Conservation (phyloP, 2,329 filamentous ascomycete genomes). For the Macroventuria anomochaeta region DNA sequence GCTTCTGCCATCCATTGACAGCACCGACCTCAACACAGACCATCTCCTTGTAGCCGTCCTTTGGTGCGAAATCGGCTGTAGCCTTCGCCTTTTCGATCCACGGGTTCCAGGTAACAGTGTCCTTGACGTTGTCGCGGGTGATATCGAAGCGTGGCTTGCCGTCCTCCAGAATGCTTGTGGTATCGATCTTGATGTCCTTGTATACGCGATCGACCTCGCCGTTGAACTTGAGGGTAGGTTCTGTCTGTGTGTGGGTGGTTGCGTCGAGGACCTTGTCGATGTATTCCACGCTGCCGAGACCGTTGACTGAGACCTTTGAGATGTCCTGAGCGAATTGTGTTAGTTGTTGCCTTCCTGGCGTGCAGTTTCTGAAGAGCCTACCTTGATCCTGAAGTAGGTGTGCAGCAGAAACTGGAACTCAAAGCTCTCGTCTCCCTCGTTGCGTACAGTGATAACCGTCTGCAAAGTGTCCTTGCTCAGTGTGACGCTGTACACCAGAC, state of each 20-base stretch:
- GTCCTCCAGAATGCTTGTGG: conserved; percentile 68
- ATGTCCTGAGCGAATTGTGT: conserved; percentile 69
- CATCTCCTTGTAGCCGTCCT: conserved; percentile 92
- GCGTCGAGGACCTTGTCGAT: conserved; percentile 80
- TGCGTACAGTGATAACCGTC: conserved; percentile 85
- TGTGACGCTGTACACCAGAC: conserved; percentile 91
- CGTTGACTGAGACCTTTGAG: conserved; percentile 71
- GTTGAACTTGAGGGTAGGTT: conserved; percentile 70
- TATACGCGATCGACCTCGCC: conserved; percentile 91
- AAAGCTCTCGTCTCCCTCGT: conserved; percentile 81
- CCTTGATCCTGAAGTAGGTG: conserved; percentile 83
- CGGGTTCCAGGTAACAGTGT: conserved; percentile 97
- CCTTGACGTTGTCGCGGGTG: conserved; percentile 80
- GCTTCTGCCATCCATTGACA: conserved; percentile 79
- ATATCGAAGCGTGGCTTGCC: conserved; percentile 73
- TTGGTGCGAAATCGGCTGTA: conserved; percentile 87
- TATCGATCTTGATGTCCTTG: conserved; percentile 66
- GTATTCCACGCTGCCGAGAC: conserved; percentile 78
- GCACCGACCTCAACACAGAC: conserved; percentile 91
- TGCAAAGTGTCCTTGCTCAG: conserved; percentile 75
- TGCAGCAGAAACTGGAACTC: conserved; percentile 93
- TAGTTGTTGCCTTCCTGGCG: not conserved
- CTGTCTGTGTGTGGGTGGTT: conserved; percentile 68
- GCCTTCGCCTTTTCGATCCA: conserved; percentile 83
- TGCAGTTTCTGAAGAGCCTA: conserved; percentile 52